A percentile compares a stretch with the other conserved stretches of the same genome.
Evolutionary conservation across 495 filamentous ascomycete genomes (phyloP).

Genomic region (Hypoxylon crocopeplum): DNA sequence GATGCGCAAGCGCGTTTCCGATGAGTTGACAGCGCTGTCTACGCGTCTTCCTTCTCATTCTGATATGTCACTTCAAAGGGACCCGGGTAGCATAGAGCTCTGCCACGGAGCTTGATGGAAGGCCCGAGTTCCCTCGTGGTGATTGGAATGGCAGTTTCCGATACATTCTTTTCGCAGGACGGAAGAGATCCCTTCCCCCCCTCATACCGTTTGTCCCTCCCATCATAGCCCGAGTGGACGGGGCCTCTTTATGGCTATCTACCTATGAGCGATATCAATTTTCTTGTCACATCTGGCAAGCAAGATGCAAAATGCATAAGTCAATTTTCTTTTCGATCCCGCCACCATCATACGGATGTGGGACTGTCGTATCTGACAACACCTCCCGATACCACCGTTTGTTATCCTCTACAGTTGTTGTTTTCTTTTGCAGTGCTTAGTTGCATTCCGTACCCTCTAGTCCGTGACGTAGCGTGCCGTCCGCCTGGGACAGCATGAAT

Average conservation of each 20-base stretch:
- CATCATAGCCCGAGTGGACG: constrained; percentile 7
- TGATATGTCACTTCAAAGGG: constrained; percentile 29
- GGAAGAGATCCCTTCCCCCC: constrained; percentile 24
- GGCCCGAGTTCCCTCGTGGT: constrained; percentile 38
- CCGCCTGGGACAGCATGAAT: constrained; percentile 32
- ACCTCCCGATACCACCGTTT: constrained; percentile 30
- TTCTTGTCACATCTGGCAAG: constrained; percentile 9
- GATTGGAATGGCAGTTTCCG: constrained; percentile 41
- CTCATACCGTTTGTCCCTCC: constrained; percentile 16
- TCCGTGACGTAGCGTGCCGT: constrained; percentile 33
- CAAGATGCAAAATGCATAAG: constrained; percentile 21
- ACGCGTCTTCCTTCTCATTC: constrained; percentile 21
- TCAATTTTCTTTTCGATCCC: constrained; percentile 17
- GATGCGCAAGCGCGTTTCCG: constrained; percentile 27
- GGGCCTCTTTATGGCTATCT: constrained; percentile 1
- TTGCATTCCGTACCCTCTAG: constrained; percentile 31
- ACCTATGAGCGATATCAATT: constrained; percentile 21
- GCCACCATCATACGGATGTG: constrained; percentile 38
- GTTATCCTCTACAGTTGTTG: constrained; percentile 14
- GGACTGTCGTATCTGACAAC: constrained; percentile 18
- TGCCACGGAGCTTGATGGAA: constrained; percentile 19
- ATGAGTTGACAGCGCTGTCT: constrained; percentile 12
- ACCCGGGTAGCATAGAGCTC: constrained; percentile 2
- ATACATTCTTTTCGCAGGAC: constrained; percentile 39
- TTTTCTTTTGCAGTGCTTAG: constrained; percentile 23